A percentile compares a stretch with the other conserved stretches of the same genome.
Conservation (phyloP, 2,329 filamentous ascomycete genomes). For the Cryphonectria parasitica region DNA sequence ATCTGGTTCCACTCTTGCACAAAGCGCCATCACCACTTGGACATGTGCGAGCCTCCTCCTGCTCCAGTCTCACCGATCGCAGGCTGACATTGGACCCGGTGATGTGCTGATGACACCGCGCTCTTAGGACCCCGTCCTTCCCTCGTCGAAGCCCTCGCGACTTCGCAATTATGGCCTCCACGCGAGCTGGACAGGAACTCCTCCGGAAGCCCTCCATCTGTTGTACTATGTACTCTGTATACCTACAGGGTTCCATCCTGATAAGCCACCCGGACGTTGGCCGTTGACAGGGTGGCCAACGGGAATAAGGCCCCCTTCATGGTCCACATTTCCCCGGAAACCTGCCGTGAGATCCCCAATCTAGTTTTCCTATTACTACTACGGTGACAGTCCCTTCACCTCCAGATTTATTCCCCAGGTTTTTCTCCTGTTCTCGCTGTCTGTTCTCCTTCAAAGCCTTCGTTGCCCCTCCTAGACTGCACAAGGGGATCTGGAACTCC, state of each 20-base stretch:
- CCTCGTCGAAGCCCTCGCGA: constrained; percentile 3
- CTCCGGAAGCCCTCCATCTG: background rate
- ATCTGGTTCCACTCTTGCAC: constrained; percentile 16
- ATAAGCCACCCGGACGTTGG: constrained; percentile 27
- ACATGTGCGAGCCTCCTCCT: background rate
- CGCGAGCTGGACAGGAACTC: background rate
- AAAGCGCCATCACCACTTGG: constrained; percentile 17
- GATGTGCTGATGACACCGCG: constrained; percentile 8
- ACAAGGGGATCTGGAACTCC: constrained; percentile 16
- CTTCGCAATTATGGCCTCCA: constrained; percentile 16
- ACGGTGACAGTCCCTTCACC: constrained; percentile 17
- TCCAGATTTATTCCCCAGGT: constrained; percentile 7
- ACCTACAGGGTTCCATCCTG: constrained; percentile 16
- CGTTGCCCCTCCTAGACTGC: constrained; percentile 13
- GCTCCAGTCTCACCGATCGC: background rate
- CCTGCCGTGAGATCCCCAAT: constrained; percentile 6
- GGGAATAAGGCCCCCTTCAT: constrained; percentile 25
- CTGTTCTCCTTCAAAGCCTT: background rate
- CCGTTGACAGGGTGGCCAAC: constrained; percentile 28
- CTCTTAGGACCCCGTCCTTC: background rate
- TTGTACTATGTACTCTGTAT: background rate
- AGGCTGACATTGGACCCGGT: background rate
- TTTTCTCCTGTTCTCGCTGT: constrained; percentile 6
- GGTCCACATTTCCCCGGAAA: constrained; percentile 20
- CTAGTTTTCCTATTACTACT: constrained; percentile 18